Base-by-base conservation (phyloP, 768 basidiomycete genomes). In the Obba rivulosa region DNA sequence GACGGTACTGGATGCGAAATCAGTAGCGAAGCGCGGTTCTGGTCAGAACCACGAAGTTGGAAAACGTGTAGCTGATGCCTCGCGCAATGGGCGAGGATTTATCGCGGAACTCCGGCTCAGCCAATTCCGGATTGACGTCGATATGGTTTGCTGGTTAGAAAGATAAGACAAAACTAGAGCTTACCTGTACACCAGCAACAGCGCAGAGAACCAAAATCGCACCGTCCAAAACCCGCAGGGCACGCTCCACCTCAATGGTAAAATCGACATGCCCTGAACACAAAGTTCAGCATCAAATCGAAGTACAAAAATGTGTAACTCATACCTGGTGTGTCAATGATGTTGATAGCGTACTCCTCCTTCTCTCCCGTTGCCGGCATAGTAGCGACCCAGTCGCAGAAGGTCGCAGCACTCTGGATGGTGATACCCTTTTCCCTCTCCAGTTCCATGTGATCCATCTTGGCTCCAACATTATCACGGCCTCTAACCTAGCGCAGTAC, bases 361-460 rank as follows among this genome's bases (percentile, higher is more conserved):
- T 81, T 83, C 34, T 76, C 77, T 41, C 76, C 76, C 17, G 79
- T 79, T 2, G 70, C 66, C 3, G 83, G 79, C 43, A 83, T 72
- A 2, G 71, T 77, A 0, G 88, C 78, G 48, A 87, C 77, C 96
- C 96, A 99, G 63, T 98, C 95, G 57, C 92, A 95, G 68, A 94
- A 99, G 0, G 96, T 98, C 1, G 96, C 96, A 3, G 96, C 96
- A 60, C 90, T 93, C 68, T 99, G 96, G 53, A 99, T 99, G 28
- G 96, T 99, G 59, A 99, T 99, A 34, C 96, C 96, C 71, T 99
- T 98, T 69, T 98, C 96, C 41, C 95, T 77, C 66, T 99, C 96
- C 3, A 99, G 74, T 54, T 99, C 96, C 96, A 99, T 99, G 57
- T 87, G 91, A 67, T 99, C 96, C 96, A 99, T 99, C 74, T 99